phyloP scores from a whole-genome alignment of 176 grass and related monocot genomes.

The Cymbopogon citratus region DNA sequence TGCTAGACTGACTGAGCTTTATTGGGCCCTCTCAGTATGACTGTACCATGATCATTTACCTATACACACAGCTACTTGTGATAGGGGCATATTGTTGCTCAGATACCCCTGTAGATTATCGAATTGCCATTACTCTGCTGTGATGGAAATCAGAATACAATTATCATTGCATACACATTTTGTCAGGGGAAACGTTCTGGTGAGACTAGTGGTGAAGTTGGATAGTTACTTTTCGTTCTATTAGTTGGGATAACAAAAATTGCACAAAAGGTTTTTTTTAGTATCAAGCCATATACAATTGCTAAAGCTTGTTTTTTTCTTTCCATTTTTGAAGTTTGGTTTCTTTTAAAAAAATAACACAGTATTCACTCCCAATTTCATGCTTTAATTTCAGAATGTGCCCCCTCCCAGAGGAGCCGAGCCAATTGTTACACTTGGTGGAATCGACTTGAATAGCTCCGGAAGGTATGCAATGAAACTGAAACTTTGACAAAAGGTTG shows the following conservation, averaged over 20 bases:
- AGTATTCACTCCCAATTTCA: constrained; percentile 15
- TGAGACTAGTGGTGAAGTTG: not conserved
- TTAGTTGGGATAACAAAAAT: not conserved
- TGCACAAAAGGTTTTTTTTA: not conserved
- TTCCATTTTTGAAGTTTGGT: not conserved
- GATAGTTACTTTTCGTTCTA: constrained; percentile 9
- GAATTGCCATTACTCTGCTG: not conserved
- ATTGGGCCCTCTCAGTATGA: not conserved
- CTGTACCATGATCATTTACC: not conserved
- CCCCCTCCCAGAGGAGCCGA: constrained; percentile 64
- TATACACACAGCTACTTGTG: not conserved
- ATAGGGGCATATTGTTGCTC: not conserved
- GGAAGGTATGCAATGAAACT: constrained; percentile 63
- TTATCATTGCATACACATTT: not conserved
- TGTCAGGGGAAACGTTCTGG: not conserved
- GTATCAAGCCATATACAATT: not conserved
- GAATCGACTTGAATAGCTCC: constrained; percentile 89
- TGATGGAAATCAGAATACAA: constrained; percentile 4
- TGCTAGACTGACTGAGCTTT: not conserved
- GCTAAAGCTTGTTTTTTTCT: not conserved
- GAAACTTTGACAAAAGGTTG: constrained; percentile 9
- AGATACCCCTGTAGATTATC: not conserved
- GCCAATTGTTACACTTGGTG: constrained; percentile 76
- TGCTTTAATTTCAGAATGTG: constrained; percentile 60
- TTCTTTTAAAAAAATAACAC: not conserved